Evolutionary conservation across 1,284 basidiomycete species (phyloP), one percentile per base, ranked within the genome.

Genomic region (Irpex lacteus): DNA sequence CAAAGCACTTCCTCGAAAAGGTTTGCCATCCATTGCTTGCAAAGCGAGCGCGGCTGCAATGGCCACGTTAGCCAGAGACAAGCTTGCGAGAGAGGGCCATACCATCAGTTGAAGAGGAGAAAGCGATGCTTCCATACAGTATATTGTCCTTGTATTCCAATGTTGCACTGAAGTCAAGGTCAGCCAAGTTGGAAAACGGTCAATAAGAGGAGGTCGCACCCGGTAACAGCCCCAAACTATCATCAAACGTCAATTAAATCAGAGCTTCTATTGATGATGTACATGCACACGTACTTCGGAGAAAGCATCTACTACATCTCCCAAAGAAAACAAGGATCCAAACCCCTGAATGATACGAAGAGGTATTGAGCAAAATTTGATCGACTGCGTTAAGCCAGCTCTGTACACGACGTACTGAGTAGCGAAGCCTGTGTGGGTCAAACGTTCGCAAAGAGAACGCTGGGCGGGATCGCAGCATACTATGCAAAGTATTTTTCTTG

Each of bases 381-480:
- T 11, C 32, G 18, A 19, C 13, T 26, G 26, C 26, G 26, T 26
- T 26, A 26, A 7, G n/a, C 26, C 26, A 44, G 11, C 8, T 15
- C 15, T 44, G 40, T 4, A 26, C 26, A 26, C 6, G 3, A 37
- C 60, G 8, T 32, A 57, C 61, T 18, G 49, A 9, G 11, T 5
- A 37, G 21, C 13, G 34, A 18, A 62, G 21, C 7, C 18, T 53
- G n/a, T 26, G 37, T 32, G 26, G 62, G 15, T 58, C 57, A 19
- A 38, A 60, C 2, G 62, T 63, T 2, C 58, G 57, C 62, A 63
- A 19, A 2, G 15, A 6, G 21, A 63, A 63, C 15, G 57, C 18
- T 6, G 57, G 57, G 32, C 38, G 38, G 3, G 15, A 6, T 9
- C 15, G 50, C 34, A 63, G 32, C 6, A 9, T 38, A 13, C n/a